Evolutionary conservation across 139 green algal species (phyloP).

Genomic region (Chlamydomonas incerta): DNA sequence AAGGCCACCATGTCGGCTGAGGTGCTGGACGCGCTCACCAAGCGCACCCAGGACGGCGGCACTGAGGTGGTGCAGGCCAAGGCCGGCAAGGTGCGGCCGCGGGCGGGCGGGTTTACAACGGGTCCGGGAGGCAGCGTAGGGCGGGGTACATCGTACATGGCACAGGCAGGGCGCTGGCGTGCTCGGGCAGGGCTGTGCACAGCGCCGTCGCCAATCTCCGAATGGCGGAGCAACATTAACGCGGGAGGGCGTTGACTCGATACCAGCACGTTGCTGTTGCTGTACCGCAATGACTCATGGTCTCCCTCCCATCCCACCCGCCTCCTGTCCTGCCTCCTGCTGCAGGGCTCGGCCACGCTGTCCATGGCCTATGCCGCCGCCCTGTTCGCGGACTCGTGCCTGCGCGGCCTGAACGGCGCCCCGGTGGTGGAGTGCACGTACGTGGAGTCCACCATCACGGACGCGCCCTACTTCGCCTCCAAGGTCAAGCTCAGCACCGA

Average conservation of each 20-base stretch:
- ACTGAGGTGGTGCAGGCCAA: conserved; percentile 98
- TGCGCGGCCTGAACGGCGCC: conserved; percentile 91
- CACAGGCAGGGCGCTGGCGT: no score
- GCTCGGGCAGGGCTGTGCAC: no score
- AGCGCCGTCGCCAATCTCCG: no score
- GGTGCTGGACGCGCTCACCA: conserved; percentile 93
- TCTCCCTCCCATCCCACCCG: no score
- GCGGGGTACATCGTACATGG: no score
- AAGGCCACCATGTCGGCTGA: conserved; percentile 73
- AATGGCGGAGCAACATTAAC: no score
- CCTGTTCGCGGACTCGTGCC: conserved; percentile 93
- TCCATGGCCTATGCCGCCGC: conserved; percentile 99
- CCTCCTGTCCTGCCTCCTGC: background rate
- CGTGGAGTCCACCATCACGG: conserved; percentile 86
- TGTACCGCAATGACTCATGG: no score
- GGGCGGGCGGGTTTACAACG: background rate
- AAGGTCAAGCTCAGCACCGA: conserved; percentile 90
- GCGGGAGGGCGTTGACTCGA: no score
- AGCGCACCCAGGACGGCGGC: conserved; percentile 98
- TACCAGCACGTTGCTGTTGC: no score
- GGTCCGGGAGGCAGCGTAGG: no score
- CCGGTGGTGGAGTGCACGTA: conserved; percentile 87
- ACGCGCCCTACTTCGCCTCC: conserved; percentile 93
- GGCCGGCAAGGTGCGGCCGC: conserved; percentile 73
- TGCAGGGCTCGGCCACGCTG: conserved; percentile 93